Percentiles rank a stretch among this genome's conserved stretches.
These are phyloP conservation scores for Aspergillus sp. DNA, from an alignment of 2,329 filamentous ascomycete species.

Conservation along the genomic window DNA sequence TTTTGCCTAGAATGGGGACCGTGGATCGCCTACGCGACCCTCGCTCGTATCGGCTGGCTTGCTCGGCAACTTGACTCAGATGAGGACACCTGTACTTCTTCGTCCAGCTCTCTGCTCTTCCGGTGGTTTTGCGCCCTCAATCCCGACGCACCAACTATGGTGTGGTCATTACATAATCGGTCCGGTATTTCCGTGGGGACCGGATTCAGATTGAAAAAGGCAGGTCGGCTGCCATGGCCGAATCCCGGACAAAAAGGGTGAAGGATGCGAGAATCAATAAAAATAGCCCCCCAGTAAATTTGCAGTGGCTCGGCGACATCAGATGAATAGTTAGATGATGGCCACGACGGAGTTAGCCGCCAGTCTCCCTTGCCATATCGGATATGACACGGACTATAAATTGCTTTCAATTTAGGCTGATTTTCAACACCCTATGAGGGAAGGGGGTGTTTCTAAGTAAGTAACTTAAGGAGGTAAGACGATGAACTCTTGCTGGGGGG, in stretches of 20 bases:
- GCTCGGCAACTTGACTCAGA: conserved; percentile 14
- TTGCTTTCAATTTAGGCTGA: neutral
- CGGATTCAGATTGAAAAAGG: neutral
- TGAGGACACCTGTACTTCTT: conserved; percentile 11
- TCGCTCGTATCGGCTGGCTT: conserved; percentile 7
- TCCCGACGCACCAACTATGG: neutral
- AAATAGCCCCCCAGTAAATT: neutral
- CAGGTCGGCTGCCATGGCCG: neutral
- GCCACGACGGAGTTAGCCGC: neutral
- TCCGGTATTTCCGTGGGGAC: conserved; percentile 6
- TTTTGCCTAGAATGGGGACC: neutral
- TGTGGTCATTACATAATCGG: conserved; percentile 5
- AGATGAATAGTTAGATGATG: no score
- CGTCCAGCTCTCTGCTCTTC: neutral
- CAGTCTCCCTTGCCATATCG: neutral
- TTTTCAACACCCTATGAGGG: neutral
- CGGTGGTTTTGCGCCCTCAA: neutral
- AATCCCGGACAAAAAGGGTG: neutral
- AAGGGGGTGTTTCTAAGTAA: neutral
- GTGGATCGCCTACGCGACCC: conserved; percentile 1
- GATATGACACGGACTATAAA: neutral
- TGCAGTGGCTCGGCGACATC: neutral
- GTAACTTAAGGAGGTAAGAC: neutral
- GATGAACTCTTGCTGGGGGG: neutral
- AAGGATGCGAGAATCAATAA: no score